Conservation (phyloP, 169 alveolate species). For the Cryptosporidium sp. region DNA sequence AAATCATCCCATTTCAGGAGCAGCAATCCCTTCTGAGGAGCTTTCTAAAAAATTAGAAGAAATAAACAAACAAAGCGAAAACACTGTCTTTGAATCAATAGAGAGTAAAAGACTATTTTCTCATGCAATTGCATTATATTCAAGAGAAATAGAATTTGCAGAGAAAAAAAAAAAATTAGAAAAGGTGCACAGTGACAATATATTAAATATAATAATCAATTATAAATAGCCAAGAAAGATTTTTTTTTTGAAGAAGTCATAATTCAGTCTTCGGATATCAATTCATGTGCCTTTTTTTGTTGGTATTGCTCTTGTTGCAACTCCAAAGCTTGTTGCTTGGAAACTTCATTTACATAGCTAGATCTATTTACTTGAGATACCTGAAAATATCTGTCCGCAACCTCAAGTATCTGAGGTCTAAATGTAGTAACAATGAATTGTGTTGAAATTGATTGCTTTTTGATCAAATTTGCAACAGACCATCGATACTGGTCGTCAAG, state of each 20-base stretch:
- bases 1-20: constrained; percentile 21
- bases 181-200: constrained; percentile 53
- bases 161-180: constrained; percentile 16
- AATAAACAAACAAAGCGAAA: constrained; percentile 40
- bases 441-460: constrained; percentile 58
- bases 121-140: constrained; percentile 61
- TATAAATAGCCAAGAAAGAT: not conserved
- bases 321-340: constrained; percentile 67
- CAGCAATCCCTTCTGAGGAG: constrained; percentile 27
- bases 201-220: constrained; percentile 40
- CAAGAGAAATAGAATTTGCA: constrained; percentile 48
- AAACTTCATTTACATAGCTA: constrained; percentile 50
- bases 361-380: constrained; percentile 72
- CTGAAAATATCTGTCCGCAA: constrained; percentile 58
- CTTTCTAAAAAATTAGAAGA: constrained; percentile 40
- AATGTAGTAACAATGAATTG: constrained; percentile 73
- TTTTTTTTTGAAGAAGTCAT: no score
- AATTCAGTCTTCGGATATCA: constrained; percentile 13
- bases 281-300: constrained; percentile 17
- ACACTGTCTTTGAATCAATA: constrained; percentile 4
- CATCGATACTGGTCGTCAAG: constrained; percentile 81
- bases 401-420: constrained; percentile 59
- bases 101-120: constrained; percentile 30
- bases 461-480: constrained; percentile 71
- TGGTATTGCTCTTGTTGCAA: constrained; percentile 60